phyloP scores from a whole-genome alignment of 2,329 filamentous ascomycete species.

The Dactylellina parvicollis region DNA sequence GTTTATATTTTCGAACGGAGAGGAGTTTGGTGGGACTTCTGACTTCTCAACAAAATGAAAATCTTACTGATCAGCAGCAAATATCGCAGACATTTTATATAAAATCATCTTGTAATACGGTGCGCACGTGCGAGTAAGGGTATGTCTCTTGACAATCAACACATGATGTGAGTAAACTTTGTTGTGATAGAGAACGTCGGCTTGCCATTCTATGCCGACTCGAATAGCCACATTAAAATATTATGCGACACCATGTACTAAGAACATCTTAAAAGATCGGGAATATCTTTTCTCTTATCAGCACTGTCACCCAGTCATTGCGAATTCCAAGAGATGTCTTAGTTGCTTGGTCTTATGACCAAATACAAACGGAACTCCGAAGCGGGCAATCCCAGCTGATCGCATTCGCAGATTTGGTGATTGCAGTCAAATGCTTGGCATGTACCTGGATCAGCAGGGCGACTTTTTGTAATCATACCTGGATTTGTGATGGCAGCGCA shows the following conservation, averaged over 20 bases:
- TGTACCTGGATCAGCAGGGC: not conserved
- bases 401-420: no score
- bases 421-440: not conserved
- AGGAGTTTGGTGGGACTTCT: no score
- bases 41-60: no score
- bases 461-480: no score
- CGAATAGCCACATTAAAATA: not conserved
- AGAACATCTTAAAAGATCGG: not conserved
- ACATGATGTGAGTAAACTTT: not conserved
- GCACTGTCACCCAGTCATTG: not conserved
- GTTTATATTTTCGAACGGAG: no score
- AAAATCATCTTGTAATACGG: no score
- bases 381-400: not conserved
- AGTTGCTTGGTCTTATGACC: not conserved
- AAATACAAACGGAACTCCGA: not conserved
- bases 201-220: not conserved
- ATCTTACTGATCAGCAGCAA: no score
- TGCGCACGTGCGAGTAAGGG: not conserved
- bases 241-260: not conserved
- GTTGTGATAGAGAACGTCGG: not conserved
- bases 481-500: no score
- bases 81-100: no score
- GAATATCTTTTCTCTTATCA: no score
- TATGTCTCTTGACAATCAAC: no score
- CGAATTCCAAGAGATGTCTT: not conserved